phyloP scores from a whole-genome alignment of 2,329 filamentous ascomycete genomes.

The Fusarium nodosum region DNA sequence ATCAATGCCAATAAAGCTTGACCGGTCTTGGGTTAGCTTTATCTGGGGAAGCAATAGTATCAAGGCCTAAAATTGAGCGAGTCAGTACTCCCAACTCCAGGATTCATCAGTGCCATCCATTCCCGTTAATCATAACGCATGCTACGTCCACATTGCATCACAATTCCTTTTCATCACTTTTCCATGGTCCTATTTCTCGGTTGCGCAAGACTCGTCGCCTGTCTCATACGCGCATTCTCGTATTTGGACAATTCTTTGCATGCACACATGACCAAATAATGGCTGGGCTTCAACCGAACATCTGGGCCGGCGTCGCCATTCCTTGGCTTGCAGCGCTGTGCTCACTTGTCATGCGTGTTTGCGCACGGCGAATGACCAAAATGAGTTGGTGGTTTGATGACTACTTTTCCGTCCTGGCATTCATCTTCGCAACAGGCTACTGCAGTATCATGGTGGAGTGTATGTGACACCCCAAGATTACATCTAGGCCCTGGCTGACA shows the following conservation, averaged over 20 bases:
- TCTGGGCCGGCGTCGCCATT: conserved; percentile 40
- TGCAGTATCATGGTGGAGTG: conserved; percentile 40
- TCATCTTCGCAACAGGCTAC: conserved; percentile 41
- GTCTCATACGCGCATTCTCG: not conserved
- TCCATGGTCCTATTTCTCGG: not conserved
- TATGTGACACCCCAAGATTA: not conserved
- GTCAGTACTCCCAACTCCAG: conserved; percentile 11
- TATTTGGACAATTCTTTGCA: not conserved
- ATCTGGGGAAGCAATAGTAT: not conserved
- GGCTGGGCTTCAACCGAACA: conserved; percentile 43
- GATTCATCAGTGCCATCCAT: not conserved
- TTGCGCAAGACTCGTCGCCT: not conserved
- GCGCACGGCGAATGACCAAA: conserved; percentile 44
- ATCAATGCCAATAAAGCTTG: not conserved
- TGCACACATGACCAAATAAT: conserved; percentile 20
- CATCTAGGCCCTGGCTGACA: not conserved
- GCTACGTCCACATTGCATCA: not conserved
- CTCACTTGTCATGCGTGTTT: conserved; percentile 34
- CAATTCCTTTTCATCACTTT: not conserved
- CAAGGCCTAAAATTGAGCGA: not conserved
- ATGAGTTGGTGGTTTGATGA: conserved; percentile 46
- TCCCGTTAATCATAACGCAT: conserved; percentile 1
- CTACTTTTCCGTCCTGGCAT: conserved; percentile 40
- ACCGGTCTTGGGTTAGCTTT: not conserved
- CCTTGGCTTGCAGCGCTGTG: conserved; percentile 43